Conservation (phyloP, 257 asterid genomes). For the Solanum dulcamara region DNA sequence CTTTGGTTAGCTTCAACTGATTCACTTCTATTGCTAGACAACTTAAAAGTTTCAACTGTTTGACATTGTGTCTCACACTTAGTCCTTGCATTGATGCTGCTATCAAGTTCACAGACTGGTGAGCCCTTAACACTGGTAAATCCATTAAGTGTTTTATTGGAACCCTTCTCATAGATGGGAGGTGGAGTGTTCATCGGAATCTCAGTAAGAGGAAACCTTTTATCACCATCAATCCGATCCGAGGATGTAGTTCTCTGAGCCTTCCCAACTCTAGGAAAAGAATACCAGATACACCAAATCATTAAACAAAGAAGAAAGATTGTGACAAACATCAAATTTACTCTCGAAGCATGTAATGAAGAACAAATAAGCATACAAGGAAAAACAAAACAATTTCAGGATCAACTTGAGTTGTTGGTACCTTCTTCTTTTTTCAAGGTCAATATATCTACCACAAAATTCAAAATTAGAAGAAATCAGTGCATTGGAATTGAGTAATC, state of each 20-base stretch:
- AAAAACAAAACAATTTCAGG: not conserved
- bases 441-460: not conserved
- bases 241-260: slow-evolving; percentile 15
- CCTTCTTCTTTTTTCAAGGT: not conserved
- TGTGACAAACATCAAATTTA: not conserved
- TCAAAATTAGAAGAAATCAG: not conserved
- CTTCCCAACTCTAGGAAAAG: slow-evolving; percentile 25
- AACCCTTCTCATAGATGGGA: slow-evolving; percentile 7
- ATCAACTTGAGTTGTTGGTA: not conserved
- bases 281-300: not conserved
- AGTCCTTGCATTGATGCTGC: slow-evolving; percentile 4
- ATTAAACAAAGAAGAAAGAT: not conserved
- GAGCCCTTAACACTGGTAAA: not conserved
- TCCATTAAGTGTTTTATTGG: not conserved
- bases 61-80: not conserved
- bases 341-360: not conserved
- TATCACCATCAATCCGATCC: slow-evolving; percentile 10
- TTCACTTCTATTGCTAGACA: slow-evolving; percentile 4
- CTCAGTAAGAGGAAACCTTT: slow-evolving; percentile 50
- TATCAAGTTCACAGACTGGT: not conserved
- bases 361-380: not conserved
- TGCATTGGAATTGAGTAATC: not conserved
- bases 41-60: not conserved
- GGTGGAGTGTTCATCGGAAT: slow-evolving; percentile 30
- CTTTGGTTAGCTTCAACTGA: slow-evolving; percentile 9